Evolutionary conservation across 805 yeast species (phyloP).

Genomic region (Scheffersomyces coipomensis): DNA sequence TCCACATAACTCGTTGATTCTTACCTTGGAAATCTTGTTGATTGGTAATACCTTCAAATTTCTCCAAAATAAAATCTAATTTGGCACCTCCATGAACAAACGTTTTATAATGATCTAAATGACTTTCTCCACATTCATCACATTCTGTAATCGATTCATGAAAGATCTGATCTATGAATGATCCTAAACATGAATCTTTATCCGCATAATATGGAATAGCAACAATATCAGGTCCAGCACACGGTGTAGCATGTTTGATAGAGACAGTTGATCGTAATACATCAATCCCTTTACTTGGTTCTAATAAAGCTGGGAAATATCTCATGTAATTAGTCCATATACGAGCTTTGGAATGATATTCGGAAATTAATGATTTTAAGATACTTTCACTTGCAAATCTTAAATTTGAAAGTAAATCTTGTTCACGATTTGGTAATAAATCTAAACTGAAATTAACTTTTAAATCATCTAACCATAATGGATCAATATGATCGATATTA

Average conservation of each 20-base stretch:
- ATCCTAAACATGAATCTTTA: slow-evolving; percentile 86
- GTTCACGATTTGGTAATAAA: slow-evolving; percentile 34
- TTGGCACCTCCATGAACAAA: slow-evolving; percentile 89
- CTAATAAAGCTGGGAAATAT: slow-evolving; percentile 35
- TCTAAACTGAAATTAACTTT: slow-evolving; percentile 21
- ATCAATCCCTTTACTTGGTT: slow-evolving; percentile 74
- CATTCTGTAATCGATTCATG: slow-evolving; percentile 67
- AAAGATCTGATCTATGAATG: slow-evolving; percentile 77
- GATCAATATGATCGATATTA: slow-evolving; percentile 24
- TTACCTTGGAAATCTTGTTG: slow-evolving; percentile 19
- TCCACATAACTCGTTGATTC: slow-evolving; percentile 80
- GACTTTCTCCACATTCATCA: slow-evolving; percentile 72
- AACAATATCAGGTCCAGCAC: slow-evolving; percentile 85
- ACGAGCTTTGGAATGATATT: slow-evolving; percentile 48
- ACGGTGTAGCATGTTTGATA: slow-evolving; percentile 82
- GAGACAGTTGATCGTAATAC: slow-evolving; percentile 81
- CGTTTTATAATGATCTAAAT: slow-evolving; percentile 75
- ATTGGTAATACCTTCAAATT: slow-evolving; percentile 23
- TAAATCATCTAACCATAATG: slow-evolving; percentile 23
- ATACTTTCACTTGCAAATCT: slow-evolving; percentile 32
- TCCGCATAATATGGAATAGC: slow-evolving; percentile 88
- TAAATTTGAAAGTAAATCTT: slow-evolving; percentile 37
- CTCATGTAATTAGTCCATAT: slow-evolving; percentile 39
- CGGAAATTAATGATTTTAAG: slow-evolving; percentile 48
- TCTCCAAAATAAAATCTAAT: slow-evolving; percentile 73